A percentile compares a stretch with the other conserved stretches of the same genome.
phyloP scores from a whole-genome alignment of 2,329 filamentous ascomycete genomes.

The Alternaria sp. region DNA sequence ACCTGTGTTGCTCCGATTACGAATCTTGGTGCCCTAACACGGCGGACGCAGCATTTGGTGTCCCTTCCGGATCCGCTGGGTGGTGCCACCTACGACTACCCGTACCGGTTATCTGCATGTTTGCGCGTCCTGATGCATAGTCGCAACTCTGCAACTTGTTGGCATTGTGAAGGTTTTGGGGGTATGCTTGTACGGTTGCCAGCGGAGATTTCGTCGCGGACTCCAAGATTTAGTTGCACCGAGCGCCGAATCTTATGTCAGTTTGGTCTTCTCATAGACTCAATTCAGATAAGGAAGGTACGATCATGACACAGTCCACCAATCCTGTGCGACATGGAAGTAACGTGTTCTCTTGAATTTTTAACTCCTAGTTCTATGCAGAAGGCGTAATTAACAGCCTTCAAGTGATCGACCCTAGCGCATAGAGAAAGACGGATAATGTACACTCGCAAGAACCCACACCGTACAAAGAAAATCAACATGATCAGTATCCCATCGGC shows the following conservation, averaged over 20 bases:
- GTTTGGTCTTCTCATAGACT: not conserved
- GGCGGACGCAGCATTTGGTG: not conserved
- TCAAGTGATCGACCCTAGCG: constrained; percentile 8
- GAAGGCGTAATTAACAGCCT: constrained; percentile 1
- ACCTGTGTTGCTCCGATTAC: not conserved
- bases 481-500: not conserved
- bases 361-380: constrained; percentile 21
- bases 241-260: not conserved
- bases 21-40: not conserved
- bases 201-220: not conserved
- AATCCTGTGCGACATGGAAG: not conserved
- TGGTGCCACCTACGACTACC: not conserved
- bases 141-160: not conserved
- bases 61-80: not conserved
- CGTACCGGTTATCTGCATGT: not conserved
- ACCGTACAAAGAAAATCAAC: constrained; percentile 1
- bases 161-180: not conserved
- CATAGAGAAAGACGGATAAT: constrained; percentile 15
- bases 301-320: not conserved
- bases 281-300: not conserved
- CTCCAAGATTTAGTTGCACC: not conserved
- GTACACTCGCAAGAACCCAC: constrained; percentile 20
- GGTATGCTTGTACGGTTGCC: not conserved
- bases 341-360: constrained; percentile 15
- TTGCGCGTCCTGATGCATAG: not conserved